Percentiles rank a stretch among this genome's conserved stretches.
Conservation (phyloP, 345 rosid species). For the Lumnitzera littorea region DNA sequence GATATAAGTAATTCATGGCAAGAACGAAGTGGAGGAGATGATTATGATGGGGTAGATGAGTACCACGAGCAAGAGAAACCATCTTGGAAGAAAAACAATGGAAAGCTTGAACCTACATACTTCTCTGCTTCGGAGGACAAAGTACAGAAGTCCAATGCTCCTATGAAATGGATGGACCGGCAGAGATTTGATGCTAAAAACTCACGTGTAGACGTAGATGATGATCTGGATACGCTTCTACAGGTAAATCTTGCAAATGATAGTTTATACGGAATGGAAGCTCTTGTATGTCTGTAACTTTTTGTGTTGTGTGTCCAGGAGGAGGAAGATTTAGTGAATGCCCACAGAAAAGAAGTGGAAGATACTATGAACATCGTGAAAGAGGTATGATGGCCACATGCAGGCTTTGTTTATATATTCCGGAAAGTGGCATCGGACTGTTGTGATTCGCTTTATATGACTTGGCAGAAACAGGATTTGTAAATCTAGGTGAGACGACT, state of each 20-base stretch:
- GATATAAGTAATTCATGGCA: slow-evolving; percentile 67
- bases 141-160: slow-evolving; percentile 42
- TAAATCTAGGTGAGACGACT: no score
- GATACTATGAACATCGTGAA: slow-evolving; percentile 91
- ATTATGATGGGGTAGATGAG: slow-evolving; percentile 66
- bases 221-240: slow-evolving; percentile 67
- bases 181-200: slow-evolving; percentile 46
- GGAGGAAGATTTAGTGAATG: slow-evolving; percentile 95
- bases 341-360: slow-evolving; percentile 91
- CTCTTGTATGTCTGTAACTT: background rate
- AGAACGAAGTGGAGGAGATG: slow-evolving; percentile 68
- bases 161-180: slow-evolving; percentile 42
- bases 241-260: slow-evolving; percentile 36
- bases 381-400: slow-evolving; percentile 45
- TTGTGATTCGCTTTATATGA: background rate
- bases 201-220: slow-evolving; percentile 60
- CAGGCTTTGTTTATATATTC: background rate
- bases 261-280: background rate
- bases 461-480: no score
- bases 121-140: slow-evolving; percentile 41
- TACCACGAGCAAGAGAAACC: slow-evolving; percentile 62
- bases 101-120: slow-evolving; percentile 44
- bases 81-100: slow-evolving; percentile 53
- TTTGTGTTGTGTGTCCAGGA: slow-evolving; percentile 40
- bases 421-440: background rate